Percentiles rank a stretch among this genome's conserved stretches.
Evolutionary conservation across 768 basidiomycete genomes (phyloP).

Genomic region (Paxillus involutus): DNA sequence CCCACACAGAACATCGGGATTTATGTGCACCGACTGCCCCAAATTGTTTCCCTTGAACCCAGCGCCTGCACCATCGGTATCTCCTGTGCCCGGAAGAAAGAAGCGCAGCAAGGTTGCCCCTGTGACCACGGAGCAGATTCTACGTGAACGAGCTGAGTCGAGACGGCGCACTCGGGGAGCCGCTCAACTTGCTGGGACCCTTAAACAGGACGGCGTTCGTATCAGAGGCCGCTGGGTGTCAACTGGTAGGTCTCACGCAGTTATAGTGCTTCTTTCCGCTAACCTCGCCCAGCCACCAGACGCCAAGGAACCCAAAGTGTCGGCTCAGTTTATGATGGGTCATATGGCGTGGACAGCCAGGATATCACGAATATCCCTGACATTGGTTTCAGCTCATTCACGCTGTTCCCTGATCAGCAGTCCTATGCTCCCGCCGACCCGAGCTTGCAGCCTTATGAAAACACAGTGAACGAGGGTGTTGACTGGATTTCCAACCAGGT

Average conservation of each 20-base stretch:
- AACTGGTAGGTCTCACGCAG: slow-evolving; percentile 38
- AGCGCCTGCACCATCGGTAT: slow-evolving; percentile 37
- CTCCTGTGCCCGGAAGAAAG: slow-evolving; percentile 38
- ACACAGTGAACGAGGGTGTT: slow-evolving; percentile 48
- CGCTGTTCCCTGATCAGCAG: slow-evolving; percentile 69
- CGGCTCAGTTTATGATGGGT: slow-evolving; percentile 59
- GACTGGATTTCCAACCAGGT: slow-evolving; percentile 58
- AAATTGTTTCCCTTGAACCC: slow-evolving; percentile 49
- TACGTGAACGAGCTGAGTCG: slow-evolving; percentile 48
- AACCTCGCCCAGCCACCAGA: slow-evolving; percentile 39
- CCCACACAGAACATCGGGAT: slow-evolving; percentile 49
- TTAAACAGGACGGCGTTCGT: slow-evolving; percentile 39
- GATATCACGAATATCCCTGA: slow-evolving; percentile 58
- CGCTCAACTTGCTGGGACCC: slow-evolving; percentile 33
- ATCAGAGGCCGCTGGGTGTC: slow-evolving; percentile 63
- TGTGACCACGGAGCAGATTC: slow-evolving; percentile 45
- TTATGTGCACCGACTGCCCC: slow-evolving; percentile 53
- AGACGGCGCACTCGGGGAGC: slow-evolving; percentile 44
- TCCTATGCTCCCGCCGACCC: slow-evolving; percentile 50
- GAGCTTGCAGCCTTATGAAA: slow-evolving; percentile 49
- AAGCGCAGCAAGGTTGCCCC: slow-evolving; percentile 40
- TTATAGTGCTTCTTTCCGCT: background rate
- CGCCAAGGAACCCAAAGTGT: slow-evolving; percentile 43
- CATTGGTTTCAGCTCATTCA: slow-evolving; percentile 61
- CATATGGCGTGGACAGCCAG: slow-evolving; percentile 65